These are phyloP conservation scores for Torrubiella hemipterigena DNA, from an alignment of 2,329 filamentous ascomycete species.

Conservation along the genomic window DNA sequence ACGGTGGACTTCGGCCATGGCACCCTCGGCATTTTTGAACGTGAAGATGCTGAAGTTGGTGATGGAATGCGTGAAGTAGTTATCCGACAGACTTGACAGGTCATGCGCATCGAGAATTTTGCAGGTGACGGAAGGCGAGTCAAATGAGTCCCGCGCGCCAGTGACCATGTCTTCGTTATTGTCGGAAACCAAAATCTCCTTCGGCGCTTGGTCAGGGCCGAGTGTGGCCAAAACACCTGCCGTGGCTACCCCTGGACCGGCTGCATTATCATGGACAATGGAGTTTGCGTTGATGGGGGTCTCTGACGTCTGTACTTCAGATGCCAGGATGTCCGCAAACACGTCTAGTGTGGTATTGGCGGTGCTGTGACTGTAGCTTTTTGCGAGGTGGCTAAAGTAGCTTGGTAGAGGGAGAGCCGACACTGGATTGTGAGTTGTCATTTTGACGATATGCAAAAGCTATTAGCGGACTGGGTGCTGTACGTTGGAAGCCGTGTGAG, in stretches of 20 bases:
- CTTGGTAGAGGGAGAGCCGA: constrained; percentile 1
- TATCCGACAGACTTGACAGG: constrained; percentile 9
- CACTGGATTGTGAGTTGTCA: background rate
- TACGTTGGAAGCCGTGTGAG: no score
- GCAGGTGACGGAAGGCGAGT: background rate
- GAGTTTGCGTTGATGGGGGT: constrained; percentile 12
- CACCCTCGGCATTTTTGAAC: constrained; percentile 11
- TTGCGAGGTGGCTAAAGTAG: constrained; percentile 15
- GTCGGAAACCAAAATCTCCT: background rate
- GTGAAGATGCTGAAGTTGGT: constrained; percentile 19
- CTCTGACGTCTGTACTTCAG: background rate
- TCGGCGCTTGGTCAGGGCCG: background rate
- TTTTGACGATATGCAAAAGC: no score
- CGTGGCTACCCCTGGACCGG: constrained; percentile 18
- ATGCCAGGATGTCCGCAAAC: constrained; percentile 10
- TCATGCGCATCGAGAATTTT: constrained; percentile 10
- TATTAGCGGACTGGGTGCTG: no score
- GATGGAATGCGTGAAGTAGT: constrained; percentile 11
- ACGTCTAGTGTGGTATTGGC: constrained; percentile 15
- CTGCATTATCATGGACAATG: constrained; percentile 19
- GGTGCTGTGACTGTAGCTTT: constrained; percentile 14
- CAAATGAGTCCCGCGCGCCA: background rate
- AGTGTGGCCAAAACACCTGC: constrained; percentile 11
- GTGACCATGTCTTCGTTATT: background rate
- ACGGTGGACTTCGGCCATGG: constrained; percentile 16